phyloP scores from a whole-genome alignment of 495 filamentous ascomycete species.

The Tuber borchii region DNA sequence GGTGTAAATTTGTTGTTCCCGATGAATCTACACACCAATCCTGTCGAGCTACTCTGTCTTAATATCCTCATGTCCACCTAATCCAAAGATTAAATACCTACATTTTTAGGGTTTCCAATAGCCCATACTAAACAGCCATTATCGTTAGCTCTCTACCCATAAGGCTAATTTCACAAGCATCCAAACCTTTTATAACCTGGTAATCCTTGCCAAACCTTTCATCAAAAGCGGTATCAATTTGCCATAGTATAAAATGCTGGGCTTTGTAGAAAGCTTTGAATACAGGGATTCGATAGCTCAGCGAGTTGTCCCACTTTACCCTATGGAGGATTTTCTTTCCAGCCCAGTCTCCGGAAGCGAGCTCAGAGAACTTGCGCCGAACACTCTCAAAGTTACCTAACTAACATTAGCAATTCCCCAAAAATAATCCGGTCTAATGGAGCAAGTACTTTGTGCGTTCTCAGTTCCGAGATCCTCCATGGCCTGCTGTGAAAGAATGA shows the following conservation, averaged over 20 bases:
- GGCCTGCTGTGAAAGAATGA: constrained; percentile 40
- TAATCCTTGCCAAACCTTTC: too few species aligned
- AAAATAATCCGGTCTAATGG: not conserved
- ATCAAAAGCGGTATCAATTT: too few species aligned
- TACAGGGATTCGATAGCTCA: too few species aligned
- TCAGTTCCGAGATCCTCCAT: constrained; percentile 30
- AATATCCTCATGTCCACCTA: not conserved
- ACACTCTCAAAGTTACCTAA: constrained; percentile 6
- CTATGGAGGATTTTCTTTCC: too few species aligned
- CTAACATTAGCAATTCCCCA: not conserved
- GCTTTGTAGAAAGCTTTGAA: too few species aligned
- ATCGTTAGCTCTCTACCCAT: not conserved
- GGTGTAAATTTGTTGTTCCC: too few species aligned
- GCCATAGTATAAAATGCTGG: too few species aligned
- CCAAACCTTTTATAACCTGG: too few species aligned
- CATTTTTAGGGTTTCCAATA: constrained; percentile 9
- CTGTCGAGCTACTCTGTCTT: not conserved
- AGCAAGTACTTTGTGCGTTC: not conserved
- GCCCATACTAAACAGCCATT: constrained; percentile 12
- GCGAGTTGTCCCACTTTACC: too few species aligned
- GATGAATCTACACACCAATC: not conserved
- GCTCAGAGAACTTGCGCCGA: not conserved
- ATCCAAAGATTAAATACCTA: not conserved
- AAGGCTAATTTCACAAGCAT: not conserved
- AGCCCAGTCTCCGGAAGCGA: too few species aligned